Base-by-base conservation (phyloP, 2,329 filamentous ascomycete species). In the Emmonsiellopsis sp. region DNA sequence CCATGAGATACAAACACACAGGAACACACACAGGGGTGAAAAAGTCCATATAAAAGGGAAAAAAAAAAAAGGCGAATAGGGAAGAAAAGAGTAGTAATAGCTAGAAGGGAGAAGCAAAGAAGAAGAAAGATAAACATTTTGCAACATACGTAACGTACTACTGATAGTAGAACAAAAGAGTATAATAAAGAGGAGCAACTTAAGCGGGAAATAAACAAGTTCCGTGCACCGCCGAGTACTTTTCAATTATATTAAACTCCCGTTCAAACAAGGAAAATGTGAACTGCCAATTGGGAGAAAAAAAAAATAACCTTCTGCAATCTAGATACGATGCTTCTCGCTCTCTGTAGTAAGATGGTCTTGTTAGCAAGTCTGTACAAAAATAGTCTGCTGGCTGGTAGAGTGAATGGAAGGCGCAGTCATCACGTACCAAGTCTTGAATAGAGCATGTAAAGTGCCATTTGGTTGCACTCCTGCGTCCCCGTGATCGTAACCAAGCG, bases 361-460 rank as follows among this genome's bases (percentile, higher is more conserved):
- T 45, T 53, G 55, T 53, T 58, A 58, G 57, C 40, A 45, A 32
- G 32, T 14, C 11, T 48, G 14, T 27, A 27, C 21, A 27, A 27
- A 27, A 32, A 40, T 9, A 40, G 14, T 6, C 31, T 17, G 37
- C 13, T 13, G 8, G 33, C 32, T 39, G 51, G 14, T 14, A n/a
- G 11, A 14, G 27, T 6, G 21, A 37, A 50, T 42, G 8, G 64
- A 14, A 40, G 33, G 3, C 31, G 7, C 32, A 17, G 8, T 40
- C 31, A 40, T 61, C 53, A 74, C 79, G 74, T 66, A 95, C 93
- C 93, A 70, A 98, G 86, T 79, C 93, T 84, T 56, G 89, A 94
- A 74, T 98, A 98, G 53, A 98, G 82, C 91, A 98, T 96, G 75
- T 97, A 98, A 53, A 98, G 75, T n/a, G 93, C 93, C 91, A 98